Conservation (phyloP, 768 basidiomycete genomes). For the Suillus occidentalis region DNA sequence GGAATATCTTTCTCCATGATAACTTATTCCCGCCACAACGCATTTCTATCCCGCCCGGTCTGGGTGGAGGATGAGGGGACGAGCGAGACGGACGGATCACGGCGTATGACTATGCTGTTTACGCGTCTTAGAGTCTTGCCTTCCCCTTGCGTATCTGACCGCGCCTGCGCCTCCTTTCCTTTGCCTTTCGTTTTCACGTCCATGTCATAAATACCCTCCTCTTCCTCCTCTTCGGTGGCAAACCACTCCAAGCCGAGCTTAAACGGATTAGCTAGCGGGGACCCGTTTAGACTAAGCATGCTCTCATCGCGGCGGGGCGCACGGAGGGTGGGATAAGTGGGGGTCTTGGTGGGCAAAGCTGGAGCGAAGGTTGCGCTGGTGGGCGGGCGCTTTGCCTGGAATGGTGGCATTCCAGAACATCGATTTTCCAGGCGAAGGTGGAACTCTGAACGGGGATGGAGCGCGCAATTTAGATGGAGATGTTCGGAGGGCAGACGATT, state of each 20-base stretch:
- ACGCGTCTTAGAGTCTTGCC: slow-evolving; percentile 37
- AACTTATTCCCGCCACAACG: too few relatives aligned
- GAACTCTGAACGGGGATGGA: slow-evolving; percentile 54
- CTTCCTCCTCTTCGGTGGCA: slow-evolving; percentile 36
- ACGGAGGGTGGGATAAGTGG: slow-evolving; percentile 49
- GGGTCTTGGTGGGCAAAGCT: slow-evolving; percentile 41
- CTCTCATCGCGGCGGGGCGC: slow-evolving; percentile 73
- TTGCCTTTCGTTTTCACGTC: slow-evolving; percentile 21
- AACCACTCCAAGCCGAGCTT: slow-evolving; percentile 65
- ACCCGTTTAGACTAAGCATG: slow-evolving; percentile 81
- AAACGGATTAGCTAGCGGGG: slow-evolving; percentile 78
- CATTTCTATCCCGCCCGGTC: too few relatives aligned
- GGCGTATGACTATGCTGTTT: slow-evolving; percentile 62
- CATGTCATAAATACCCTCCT: slow-evolving; percentile 28
- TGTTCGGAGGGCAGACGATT: slow-evolving; percentile 26
- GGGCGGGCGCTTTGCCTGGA: slow-evolving; percentile 41
- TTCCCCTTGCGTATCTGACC: slow-evolving; percentile 17
- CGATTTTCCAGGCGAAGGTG: slow-evolving; percentile 29
- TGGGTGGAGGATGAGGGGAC: slow-evolving; percentile 29
- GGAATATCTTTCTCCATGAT: too few relatives aligned
- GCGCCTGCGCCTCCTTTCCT: slow-evolving; percentile 26
- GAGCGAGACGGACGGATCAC: slow-evolving; percentile 51
- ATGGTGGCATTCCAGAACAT: slow-evolving; percentile 14
- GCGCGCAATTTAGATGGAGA: slow-evolving; percentile 34
- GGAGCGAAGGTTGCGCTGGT: slow-evolving; percentile 76